Conservation (phyloP, 768 basidiomycete genomes). For the Mycena amicta region DNA sequence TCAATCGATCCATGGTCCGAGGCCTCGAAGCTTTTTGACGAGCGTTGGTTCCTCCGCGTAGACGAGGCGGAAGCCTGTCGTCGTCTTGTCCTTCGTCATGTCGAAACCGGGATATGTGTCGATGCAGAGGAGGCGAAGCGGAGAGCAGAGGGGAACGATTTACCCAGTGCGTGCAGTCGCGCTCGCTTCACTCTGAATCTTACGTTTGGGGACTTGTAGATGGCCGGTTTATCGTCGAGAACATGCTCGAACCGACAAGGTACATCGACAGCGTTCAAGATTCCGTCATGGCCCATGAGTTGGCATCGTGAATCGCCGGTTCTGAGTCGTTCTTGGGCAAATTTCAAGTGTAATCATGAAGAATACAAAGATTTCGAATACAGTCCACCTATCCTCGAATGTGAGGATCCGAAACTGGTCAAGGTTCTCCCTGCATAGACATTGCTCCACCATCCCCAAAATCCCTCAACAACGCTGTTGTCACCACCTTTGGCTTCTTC, state of each 20-base stretch:
- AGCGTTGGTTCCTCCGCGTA: slow-evolving; percentile 74
- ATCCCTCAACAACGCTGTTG: neutral
- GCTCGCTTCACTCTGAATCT: slow-evolving; percentile 32
- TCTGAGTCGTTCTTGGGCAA: no score
- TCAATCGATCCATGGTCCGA: slow-evolving; percentile 72
- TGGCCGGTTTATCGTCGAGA: slow-evolving; percentile 45
- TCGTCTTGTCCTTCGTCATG: slow-evolving; percentile 72
- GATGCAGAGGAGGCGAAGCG: slow-evolving; percentile 63
- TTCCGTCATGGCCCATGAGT: slow-evolving; percentile 20
- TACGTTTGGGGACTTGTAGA: slow-evolving; percentile 33
- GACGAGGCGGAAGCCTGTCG: slow-evolving; percentile 55
- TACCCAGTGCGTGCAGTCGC: slow-evolving; percentile 55
- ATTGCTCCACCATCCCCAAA: neutral
- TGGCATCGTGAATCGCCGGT: slow-evolving; percentile 11
- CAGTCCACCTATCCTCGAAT: no score
- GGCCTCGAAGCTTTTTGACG: slow-evolving; percentile 68
- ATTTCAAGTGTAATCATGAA: no score
- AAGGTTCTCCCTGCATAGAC: neutral
- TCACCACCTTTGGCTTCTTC: neutral
- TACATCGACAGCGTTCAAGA: slow-evolving; percentile 41
- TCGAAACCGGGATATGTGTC: slow-evolving; percentile 74
- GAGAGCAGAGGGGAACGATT: slow-evolving; percentile 79
- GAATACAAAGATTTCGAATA: no score
- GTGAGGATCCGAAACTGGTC: neutral
- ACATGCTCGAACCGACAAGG: slow-evolving; percentile 49